Conservation (phyloP, 306 rosid species). For the Pterocarpus santalinus region DNA sequence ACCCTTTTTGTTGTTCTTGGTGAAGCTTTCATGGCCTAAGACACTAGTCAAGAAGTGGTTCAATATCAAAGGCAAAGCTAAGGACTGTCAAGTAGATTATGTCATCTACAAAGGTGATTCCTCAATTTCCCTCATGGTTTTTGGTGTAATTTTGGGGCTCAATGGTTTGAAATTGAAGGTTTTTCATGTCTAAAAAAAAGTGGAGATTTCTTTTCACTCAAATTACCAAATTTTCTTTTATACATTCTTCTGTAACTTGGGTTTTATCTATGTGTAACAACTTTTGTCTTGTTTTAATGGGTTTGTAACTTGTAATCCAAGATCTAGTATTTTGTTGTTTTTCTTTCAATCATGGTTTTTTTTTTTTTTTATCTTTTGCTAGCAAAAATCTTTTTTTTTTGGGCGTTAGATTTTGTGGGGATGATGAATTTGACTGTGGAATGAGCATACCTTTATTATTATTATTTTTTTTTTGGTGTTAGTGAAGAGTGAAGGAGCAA, state of each 20-base stretch:
- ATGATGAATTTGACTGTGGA: conserved; percentile 61
- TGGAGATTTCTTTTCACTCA: not conserved
- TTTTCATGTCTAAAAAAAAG: conserved; percentile 18
- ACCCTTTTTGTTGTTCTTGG: conserved; percentile 41
- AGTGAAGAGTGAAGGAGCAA: conserved; percentile 89
- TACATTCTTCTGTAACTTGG: no score
- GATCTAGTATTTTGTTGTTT: conserved; percentile 66
- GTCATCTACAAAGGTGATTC: conserved; percentile 69
- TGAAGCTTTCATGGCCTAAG: conserved; percentile 98
- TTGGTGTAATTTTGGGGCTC: conserved; percentile 44
- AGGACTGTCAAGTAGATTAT: conserved; percentile 92
- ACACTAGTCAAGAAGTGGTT: conserved; percentile 98
- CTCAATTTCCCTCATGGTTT: conserved; percentile 49
- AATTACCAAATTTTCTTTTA: conserved; percentile 40
- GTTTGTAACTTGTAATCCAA: conserved; percentile 49
- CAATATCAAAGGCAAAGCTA: conserved; percentile 87
- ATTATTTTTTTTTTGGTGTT: conserved; percentile 79
- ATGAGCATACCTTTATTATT: conserved; percentile 73
- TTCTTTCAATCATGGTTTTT: conserved; percentile 47
- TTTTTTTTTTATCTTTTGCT: conserved; percentile 5
- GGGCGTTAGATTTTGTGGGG: conserved; percentile 27
- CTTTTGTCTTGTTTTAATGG: conserved; percentile 32
- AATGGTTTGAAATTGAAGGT: conserved; percentile 46
- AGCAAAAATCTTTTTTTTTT: not conserved
- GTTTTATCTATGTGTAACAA: no score